Evolutionary conservation across 179 eudicot genomes (phyloP).

Genomic region (Beta corolliflora): DNA sequence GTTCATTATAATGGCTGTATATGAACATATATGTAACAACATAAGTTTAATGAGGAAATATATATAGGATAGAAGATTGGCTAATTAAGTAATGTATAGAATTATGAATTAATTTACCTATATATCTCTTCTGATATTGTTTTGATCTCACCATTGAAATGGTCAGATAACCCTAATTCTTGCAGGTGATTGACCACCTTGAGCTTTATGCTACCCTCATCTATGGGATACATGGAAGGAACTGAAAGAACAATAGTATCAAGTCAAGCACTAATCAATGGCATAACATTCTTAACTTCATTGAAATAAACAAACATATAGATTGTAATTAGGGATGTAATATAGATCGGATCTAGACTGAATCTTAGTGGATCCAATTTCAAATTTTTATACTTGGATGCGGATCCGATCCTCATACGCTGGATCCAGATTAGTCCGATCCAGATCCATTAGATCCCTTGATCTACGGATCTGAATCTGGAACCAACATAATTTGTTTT

Average conservation of each 20-base stretch:
- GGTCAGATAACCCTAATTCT: constrained; percentile 43
- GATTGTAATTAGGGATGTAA: no score
- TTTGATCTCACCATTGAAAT: constrained; percentile 37
- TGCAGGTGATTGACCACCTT: constrained; percentile 43
- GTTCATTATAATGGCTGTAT: constrained; percentile 18
- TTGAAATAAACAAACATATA: neutral
- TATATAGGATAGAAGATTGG: neutral
- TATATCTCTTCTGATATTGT: constrained; percentile 19
- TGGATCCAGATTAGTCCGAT: no score
- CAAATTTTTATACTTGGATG: no score
- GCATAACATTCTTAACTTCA: neutral
- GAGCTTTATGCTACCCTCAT: constrained; percentile 35
- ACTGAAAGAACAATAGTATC: constrained; percentile 20
- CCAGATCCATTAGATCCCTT: no score
- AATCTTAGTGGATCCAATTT: no score
- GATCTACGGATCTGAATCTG: no score
- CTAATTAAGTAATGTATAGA: neutral
- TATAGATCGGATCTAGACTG: no score
- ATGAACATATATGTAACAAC: neutral
- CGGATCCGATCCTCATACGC: no score
- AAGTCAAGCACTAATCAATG: neutral
- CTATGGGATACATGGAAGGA: constrained; percentile 41
- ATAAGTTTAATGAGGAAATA: neutral
- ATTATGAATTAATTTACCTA: constrained; percentile 21
- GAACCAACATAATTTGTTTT: no score